A percentile compares a stretch with the other conserved stretches of the same genome.
Conservation (phyloP, 2,329 filamentous ascomycete species). For the Fusarium euwallaceae region DNA sequence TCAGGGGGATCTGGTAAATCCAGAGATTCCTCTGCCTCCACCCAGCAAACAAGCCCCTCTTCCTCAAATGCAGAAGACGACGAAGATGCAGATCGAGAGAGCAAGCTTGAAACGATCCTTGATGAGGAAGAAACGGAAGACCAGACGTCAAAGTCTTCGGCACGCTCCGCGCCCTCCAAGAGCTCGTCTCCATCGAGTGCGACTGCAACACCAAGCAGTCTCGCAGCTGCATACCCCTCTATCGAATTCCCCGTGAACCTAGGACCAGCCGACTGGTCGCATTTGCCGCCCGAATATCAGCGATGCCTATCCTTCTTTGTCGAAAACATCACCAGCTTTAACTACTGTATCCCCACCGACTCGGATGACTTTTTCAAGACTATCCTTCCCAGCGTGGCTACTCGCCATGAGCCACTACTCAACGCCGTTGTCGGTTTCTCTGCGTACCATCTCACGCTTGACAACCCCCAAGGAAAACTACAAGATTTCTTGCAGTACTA, state of each 20-base stretch:
- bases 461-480: constrained; percentile 78
- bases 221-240: constrained; percentile 48
- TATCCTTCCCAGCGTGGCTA: constrained; percentile 78
- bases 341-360: constrained; percentile 84
- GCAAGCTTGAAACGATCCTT: constrained; percentile 65
- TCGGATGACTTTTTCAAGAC: constrained; percentile 79
- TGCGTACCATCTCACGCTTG: constrained; percentile 85
- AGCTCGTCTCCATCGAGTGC: constrained; percentile 67
- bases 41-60: constrained; percentile 62
- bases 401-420: constrained; percentile 82
- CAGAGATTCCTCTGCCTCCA: constrained; percentile 54
- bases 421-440: constrained; percentile 91
- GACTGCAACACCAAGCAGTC: constrained; percentile 53
- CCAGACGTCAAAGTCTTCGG: constrained; percentile 31
- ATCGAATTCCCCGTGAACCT: constrained; percentile 43
- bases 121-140: constrained; percentile 67
- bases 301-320: constrained; percentile 84
- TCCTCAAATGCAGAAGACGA: constrained; percentile 69
- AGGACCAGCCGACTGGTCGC: constrained; percentile 63
- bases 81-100: constrained; percentile 57
- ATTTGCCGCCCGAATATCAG: constrained; percentile 77
- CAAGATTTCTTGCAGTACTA: constrained; percentile 90
- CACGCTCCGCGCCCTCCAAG: constrained; percentile 53
- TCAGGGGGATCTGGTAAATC: constrained; percentile 44
- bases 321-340: constrained; percentile 82